Conservation (phyloP, 2,329 filamentous ascomycete genomes). For the Microdochium nivale region DNA sequence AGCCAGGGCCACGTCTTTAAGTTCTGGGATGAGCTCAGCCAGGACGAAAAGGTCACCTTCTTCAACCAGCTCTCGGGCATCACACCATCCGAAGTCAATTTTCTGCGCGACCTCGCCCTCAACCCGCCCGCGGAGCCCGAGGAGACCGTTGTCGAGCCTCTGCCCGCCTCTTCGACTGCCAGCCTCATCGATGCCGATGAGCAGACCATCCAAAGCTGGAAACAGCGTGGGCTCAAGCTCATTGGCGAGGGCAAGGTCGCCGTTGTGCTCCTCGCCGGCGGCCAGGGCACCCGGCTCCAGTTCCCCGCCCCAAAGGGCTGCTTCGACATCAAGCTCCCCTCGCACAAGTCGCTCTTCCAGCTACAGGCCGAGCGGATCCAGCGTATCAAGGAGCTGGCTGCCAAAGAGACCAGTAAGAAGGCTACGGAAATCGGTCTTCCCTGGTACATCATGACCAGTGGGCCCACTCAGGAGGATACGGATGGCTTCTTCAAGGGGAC, state of each 20-base stretch:
- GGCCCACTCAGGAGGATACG: slow-evolving; percentile 85
- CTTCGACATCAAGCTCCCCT: slow-evolving; percentile 92
- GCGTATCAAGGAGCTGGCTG: slow-evolving; percentile 75
- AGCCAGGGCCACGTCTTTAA: slow-evolving; percentile 76
- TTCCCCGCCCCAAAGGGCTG: slow-evolving; percentile 96
- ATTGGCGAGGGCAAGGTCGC: slow-evolving; percentile 67
- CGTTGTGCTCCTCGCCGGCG: slow-evolving; percentile 94
- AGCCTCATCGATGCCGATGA: slow-evolving; percentile 84
- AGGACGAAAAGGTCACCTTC: slow-evolving; percentile 65
- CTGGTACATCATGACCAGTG: slow-evolving; percentile 99
- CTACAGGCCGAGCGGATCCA: slow-evolving; percentile 91
- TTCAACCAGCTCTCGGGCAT: slow-evolving; percentile 76
- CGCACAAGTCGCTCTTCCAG: slow-evolving; percentile 91
- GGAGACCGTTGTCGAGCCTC: slow-evolving; percentile 62
- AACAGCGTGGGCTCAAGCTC: slow-evolving; percentile 72
- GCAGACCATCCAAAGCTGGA: slow-evolving; percentile 76
- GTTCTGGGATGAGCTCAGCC: slow-evolving; percentile 74
- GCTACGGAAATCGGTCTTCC: slow-evolving; percentile 60
- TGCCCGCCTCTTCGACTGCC: slow-evolving; percentile 77
- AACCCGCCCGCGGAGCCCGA: slow-evolving; percentile 61
- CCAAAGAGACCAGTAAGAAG: slow-evolving; percentile 51
- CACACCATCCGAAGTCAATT: slow-evolving; percentile 80
- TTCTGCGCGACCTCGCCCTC: slow-evolving; percentile 73
- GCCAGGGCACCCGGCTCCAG: slow-evolving; percentile 88
- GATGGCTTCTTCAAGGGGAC: slow-evolving; percentile 68